Conservation (phyloP, 495 filamentous ascomycete species). For the Lophium mytilinum region DNA sequence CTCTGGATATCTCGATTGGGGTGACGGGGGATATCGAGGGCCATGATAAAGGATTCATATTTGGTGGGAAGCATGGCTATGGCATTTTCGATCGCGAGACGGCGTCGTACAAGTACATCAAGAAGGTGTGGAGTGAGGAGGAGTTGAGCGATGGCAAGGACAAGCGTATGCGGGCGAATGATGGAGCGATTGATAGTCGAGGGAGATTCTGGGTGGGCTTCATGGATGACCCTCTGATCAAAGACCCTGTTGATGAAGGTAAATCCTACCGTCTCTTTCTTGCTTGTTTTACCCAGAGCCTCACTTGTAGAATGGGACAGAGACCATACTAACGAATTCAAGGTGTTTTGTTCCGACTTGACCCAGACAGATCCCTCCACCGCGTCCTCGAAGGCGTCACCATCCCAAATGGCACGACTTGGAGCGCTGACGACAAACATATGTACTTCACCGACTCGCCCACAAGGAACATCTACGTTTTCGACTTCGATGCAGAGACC, state of each 20-base stretch:
- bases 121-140: conserved; percentile 49
- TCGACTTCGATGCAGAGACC: conserved; percentile 58
- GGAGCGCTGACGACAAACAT: conserved; percentile 55
- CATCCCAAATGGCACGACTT: conserved; percentile 86
- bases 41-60: conserved; percentile 57
- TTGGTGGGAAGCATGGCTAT: conserved; percentile 75
- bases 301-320: background rate
- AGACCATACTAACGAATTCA: background rate
- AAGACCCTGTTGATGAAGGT: conserved; percentile 32
- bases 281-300: background rate
- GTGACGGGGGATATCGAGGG: conserved; percentile 79
- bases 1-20: conserved; percentile 61
- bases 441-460: conserved; percentile 82
- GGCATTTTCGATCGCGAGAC: conserved; percentile 64
- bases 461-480: conserved; percentile 58
- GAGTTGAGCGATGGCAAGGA: conserved; percentile 31
- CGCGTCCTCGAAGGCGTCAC: conserved; percentile 53
- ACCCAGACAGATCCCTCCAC: conserved; percentile 53
- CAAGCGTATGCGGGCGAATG: conserved; percentile 55
- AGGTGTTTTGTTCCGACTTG: conserved; percentile 56
- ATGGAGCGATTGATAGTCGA: conserved; percentile 71
- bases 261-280: conserved; percentile 24
- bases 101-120: conserved; percentile 54
- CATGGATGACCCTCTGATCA: conserved; percentile 60
- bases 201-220: conserved; percentile 84